Base-by-base conservation (phyloP, 352 stramenopile genomes). In the Phytophthora uliginosa region DNA sequence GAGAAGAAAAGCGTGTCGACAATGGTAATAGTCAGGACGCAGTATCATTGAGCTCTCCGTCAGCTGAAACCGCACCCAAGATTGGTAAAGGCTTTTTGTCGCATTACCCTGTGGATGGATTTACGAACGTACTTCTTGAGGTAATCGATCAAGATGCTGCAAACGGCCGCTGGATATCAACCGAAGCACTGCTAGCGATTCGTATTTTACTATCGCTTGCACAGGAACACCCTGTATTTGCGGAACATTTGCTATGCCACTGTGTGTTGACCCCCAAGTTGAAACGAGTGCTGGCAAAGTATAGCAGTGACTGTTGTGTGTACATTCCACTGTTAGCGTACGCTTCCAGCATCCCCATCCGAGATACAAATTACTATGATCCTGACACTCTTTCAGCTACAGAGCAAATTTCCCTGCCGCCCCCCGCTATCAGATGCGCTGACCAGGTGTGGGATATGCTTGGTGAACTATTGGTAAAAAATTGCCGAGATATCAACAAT, bases 401-500 rank as follows among this genome's bases (percentile, higher is more conserved):
- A 10, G 38, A 47, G 8, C 42, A 15, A 66, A 40, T 8, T 53
- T 85, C 7, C 76, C 78, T 17, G 54, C 73, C 7, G 57, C 82
- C 40, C 55, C 33, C 55, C 0, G 68, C 76, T 13, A 63, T 52
- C 18, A 63, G 62, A 3, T 90, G 69, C 45, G 54, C 89, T n/a
- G 76, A 91, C 40, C 64, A 87, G 56, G 78, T 90, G 0, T 94
- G 88, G 88, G 84, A 91, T 47, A 53, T 95, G 8, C 70, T 95
- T 3, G 88, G 86, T 26, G 69, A 75, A 4, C 42, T 93, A 31
- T 59, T 94, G 15, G n/a, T 82, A 28, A 65, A 76, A 12, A 94
- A 93, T 51, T 89, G 77, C 59, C n/a, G 66, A 12, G 18, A 71
- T 1, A 13, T 38, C 7, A 52, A 63, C n/a, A 71, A 24, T 28